Conservation (phyloP, 1,284 basidiomycete genomes). For the Puccinia polysora region DNA sequence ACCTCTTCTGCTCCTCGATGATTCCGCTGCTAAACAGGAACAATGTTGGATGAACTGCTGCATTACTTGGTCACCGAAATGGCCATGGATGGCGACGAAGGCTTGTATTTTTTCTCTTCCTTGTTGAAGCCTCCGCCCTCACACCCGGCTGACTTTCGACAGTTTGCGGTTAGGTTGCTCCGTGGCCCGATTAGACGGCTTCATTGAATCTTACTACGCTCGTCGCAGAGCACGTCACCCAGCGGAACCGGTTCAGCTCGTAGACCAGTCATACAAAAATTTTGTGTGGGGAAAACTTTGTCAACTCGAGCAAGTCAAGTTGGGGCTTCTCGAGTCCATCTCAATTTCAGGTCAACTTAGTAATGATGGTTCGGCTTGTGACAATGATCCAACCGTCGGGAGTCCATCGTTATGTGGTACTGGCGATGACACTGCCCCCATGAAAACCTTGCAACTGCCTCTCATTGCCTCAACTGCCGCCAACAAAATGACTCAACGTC, state of each 20-base stretch:
- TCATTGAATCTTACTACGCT: constrained; percentile 39
- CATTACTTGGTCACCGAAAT: constrained; percentile 34
- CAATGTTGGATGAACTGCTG: constrained; percentile 38
- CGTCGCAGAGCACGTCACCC: constrained; percentile 17
- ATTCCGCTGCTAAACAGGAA: too few relatives aligned
- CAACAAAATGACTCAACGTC: constrained; percentile 38
- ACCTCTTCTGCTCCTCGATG: too few relatives aligned
- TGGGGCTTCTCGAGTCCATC: constrained; percentile 28
- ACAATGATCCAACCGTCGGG: too few relatives aligned
- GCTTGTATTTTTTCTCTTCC: neutral
- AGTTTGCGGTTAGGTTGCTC: constrained; percentile 31
- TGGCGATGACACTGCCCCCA: too few relatives aligned
- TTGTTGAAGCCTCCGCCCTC: neutral
- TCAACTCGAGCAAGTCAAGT: constrained; percentile 39
- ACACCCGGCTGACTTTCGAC: constrained; percentile 5
- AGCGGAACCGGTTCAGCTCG: constrained; percentile 30
- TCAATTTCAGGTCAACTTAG: neutral
- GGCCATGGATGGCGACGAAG: constrained; percentile 44
- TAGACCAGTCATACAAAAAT: constrained; percentile 35
- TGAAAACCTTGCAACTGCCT: constrained; percentile 31
- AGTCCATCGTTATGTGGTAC: too few relatives aligned
- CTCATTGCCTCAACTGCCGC: constrained; percentile 23
- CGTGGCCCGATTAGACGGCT: constrained; percentile 38
- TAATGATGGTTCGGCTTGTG: too few relatives aligned
- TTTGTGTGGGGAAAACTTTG: constrained; percentile 42